A percentile compares a stretch with the other conserved stretches of the same genome.
These are phyloP conservation scores for Psilocybe mexicana DNA, from an alignment of 1,284 basidiomycete species.

Conservation along the genomic window DNA sequence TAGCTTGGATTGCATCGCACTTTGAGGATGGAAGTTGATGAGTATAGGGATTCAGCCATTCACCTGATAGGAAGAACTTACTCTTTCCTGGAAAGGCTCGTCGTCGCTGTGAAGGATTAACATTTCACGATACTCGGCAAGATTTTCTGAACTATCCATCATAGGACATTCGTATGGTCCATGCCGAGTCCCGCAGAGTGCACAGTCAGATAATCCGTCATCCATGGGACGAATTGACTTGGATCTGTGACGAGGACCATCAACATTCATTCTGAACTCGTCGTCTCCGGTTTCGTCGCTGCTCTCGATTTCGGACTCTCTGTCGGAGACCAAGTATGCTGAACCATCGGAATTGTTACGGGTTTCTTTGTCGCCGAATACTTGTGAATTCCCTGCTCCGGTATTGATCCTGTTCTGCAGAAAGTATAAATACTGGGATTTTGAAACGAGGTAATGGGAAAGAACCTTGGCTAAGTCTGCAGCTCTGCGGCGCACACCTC, in stretches of 20 bases:
- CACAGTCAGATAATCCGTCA: conserved; percentile 38
- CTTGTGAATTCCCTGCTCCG: conserved; percentile 18
- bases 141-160: conserved; percentile 61
- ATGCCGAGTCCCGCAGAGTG: conserved; percentile 63
- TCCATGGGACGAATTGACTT: conserved; percentile 21
- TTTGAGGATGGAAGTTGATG: conserved; percentile 25
- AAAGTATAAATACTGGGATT: not conserved
- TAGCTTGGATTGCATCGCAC: conserved; percentile 62
- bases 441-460: not conserved
- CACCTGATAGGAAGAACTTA: conserved; percentile 31
- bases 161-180: conserved; percentile 55
- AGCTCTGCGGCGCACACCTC: conserved; percentile 70
- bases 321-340: conserved; percentile 28
- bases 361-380: conserved; percentile 9
- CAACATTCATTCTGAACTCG: conserved; percentile 21
- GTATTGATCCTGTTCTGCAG: conserved; percentile 23
- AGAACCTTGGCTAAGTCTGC: conserved; percentile 59
- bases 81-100: conserved; percentile 65
- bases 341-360: conserved; percentile 26
- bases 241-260: conserved; percentile 13
- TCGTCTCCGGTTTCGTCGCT: conserved; percentile 27
- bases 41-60: not conserved
- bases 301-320: conserved; percentile 32
- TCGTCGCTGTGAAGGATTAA: conserved; percentile 59
- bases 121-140: conserved; percentile 68